phyloP scores from a whole-genome alignment of 2,329 filamentous ascomycete genomes.

The Zymoseptoria brevis region DNA sequence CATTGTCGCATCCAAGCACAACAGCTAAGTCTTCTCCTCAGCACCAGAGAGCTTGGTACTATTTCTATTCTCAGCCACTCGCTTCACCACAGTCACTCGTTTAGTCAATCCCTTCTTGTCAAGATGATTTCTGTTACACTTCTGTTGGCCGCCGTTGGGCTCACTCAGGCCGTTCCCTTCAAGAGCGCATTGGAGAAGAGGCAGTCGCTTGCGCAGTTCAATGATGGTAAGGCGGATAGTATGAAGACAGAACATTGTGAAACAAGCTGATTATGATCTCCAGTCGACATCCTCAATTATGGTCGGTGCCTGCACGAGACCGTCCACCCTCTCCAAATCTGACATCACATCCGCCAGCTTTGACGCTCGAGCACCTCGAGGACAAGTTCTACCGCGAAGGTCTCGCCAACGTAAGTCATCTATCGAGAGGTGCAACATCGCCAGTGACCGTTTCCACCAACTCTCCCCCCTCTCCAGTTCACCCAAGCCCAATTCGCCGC shows the following conservation, averaged over 20 bases:
- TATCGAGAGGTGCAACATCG: background rate
- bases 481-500: constrained; percentile 3
- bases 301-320: background rate
- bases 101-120: background rate
- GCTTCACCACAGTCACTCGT: background rate
- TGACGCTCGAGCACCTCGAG: constrained; percentile 44
- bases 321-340: background rate
- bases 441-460: constrained; percentile 27
- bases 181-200: constrained; percentile 1
- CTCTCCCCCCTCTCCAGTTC: background rate
- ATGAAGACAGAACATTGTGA: background rate
- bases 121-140: background rate
- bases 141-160: background rate
- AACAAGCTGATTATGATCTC: background rate
- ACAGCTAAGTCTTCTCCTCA: background rate
- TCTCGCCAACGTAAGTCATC: constrained; percentile 29
- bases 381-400: constrained; percentile 50
- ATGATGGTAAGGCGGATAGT: background rate
- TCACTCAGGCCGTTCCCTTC: background rate
- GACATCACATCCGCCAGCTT: constrained; percentile 16
- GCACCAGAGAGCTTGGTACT: background rate
- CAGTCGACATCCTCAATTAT: constrained; percentile 31
- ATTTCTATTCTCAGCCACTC: background rate
- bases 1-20: background rate
- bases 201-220: constrained; percentile 2